These are phyloP conservation scores for Annulohypoxylon nitens DNA, from an alignment of 495 filamentous ascomycete genomes.

Conservation along the genomic window DNA sequence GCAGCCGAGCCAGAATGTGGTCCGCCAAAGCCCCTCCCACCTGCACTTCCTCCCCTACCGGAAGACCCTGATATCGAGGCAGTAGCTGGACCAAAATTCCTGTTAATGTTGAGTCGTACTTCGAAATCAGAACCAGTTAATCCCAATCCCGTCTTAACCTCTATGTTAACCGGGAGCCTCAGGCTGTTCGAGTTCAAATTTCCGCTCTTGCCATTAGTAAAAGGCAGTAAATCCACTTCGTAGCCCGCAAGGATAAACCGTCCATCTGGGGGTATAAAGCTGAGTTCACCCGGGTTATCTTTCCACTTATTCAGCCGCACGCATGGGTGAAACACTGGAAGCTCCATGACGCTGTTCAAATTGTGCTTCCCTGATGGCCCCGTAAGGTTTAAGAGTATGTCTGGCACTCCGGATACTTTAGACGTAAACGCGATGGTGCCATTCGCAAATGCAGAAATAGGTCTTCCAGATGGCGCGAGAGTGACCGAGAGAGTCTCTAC, in stretches of 20 bases:
- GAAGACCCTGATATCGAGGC: slow-evolving; percentile 53
- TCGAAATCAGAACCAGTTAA: slow-evolving; percentile 85
- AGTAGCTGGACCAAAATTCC: slow-evolving; percentile 67
- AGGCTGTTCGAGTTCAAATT: slow-evolving; percentile 67
- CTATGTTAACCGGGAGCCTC: slow-evolving; percentile 82
- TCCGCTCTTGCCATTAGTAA: slow-evolving; percentile 58
- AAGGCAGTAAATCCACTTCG: slow-evolving; percentile 89
- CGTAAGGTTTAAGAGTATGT: slow-evolving; percentile 83
- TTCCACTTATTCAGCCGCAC: slow-evolving; percentile 88
- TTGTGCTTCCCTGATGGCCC: slow-evolving; percentile 81
- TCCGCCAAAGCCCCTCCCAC: slow-evolving; percentile 62
- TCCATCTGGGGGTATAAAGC: slow-evolving; percentile 95
- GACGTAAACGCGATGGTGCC: slow-evolving; percentile 95
- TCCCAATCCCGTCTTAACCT: slow-evolving; percentile 85
- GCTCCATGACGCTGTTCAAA: slow-evolving; percentile 77
- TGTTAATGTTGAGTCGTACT: slow-evolving; percentile 78
- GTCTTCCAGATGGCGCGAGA: slow-evolving; percentile 87
- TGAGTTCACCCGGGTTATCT: slow-evolving; percentile 87
- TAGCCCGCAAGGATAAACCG: slow-evolving; percentile 95
- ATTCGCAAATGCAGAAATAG: slow-evolving; percentile 86
- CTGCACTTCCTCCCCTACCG: slow-evolving; percentile 68
- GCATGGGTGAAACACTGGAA: slow-evolving; percentile 98
- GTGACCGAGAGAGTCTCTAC: slow-evolving; percentile 90
- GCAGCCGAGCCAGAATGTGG: slow-evolving; percentile 60
- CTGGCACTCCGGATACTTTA: slow-evolving; percentile 94